Evolutionary conservation across 2,329 filamentous ascomycete genomes (phyloP).

Genomic region (Aspergillus neoniger): DNA sequence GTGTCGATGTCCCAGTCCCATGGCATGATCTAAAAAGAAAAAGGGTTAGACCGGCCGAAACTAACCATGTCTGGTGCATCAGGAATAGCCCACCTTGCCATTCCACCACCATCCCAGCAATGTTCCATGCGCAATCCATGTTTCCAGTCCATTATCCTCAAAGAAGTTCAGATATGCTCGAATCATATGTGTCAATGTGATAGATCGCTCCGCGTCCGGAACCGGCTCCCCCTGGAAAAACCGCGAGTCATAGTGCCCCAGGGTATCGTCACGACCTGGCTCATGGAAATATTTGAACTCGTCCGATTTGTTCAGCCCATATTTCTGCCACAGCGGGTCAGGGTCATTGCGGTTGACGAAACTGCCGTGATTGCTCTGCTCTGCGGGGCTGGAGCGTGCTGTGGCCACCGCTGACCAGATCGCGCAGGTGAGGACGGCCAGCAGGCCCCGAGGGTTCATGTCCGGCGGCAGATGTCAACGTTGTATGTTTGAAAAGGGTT

Average conservation of each 20-base stretch:
- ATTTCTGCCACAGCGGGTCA: slow-evolving; percentile 26
- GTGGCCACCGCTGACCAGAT: slow-evolving; percentile 22
- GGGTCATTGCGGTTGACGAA: slow-evolving; percentile 15
- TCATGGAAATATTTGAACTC: slow-evolving; percentile 67
- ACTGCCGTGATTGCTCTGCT: slow-evolving; percentile 14
- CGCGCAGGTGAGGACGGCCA: slow-evolving; percentile 20
- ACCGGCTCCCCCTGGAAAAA: slow-evolving; percentile 65
- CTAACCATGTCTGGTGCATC: slow-evolving; percentile 2
- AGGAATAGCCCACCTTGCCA: slow-evolving; percentile 49
- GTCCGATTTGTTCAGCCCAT: slow-evolving; percentile 30
- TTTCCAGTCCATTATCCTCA: slow-evolving; percentile 66
- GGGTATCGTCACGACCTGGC: slow-evolving; percentile 59
- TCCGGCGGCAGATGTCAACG: slow-evolving; percentile 10
- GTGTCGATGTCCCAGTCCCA: slow-evolving; percentile 87
- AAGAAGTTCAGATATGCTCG: slow-evolving; percentile 72
- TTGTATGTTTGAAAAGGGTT: not conserved
- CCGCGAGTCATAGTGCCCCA: slow-evolving; percentile 73
- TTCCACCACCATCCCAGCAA: slow-evolving; percentile 92
- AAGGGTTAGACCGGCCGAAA: not conserved
- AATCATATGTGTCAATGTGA: slow-evolving; percentile 68
- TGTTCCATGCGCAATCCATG: slow-evolving; percentile 85
- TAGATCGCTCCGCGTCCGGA: slow-evolving; percentile 65
- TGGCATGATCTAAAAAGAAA: slow-evolving; percentile 62
- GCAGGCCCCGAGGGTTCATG: slow-evolving; percentile 25
- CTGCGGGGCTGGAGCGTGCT: slow-evolving; percentile 19